Evolutionary conservation across 1,139 yeast genomes (phyloP).

Genomic region (Debaryomyces fabryi): DNA sequence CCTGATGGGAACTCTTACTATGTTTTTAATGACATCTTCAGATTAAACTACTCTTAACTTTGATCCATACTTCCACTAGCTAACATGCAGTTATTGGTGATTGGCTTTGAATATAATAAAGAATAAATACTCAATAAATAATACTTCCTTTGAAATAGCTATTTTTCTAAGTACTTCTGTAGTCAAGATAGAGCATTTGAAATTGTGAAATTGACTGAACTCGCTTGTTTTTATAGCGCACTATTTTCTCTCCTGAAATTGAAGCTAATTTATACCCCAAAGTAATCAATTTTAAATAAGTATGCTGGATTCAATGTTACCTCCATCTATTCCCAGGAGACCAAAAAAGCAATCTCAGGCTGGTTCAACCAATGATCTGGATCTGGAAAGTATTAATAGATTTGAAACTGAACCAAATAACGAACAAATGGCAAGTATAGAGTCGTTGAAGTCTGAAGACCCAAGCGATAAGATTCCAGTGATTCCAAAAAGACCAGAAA

Average conservation of each 20-base stretch:
- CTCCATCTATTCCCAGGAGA: slow-evolving; percentile 12
- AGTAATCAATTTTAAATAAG: background rate
- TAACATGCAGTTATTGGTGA: background rate
- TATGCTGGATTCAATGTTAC: slow-evolving; percentile 5
- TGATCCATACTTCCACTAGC: background rate
- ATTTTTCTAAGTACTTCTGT: background rate
- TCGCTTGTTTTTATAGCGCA: background rate
- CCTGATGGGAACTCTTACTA: slow-evolving; percentile 91
- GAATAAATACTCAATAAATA: slow-evolving; percentile 2
- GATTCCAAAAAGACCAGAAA: slow-evolving; percentile 24
- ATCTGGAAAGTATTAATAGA: background rate
- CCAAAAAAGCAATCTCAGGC: slow-evolving; percentile 7
- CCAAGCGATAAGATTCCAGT: slow-evolving; percentile 15
- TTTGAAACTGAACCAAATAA: background rate
- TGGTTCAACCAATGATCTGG: background rate
- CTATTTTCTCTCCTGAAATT: background rate
- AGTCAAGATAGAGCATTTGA: background rate
- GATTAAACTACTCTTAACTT: slow-evolving; percentile 71
- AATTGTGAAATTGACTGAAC: background rate
- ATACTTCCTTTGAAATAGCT: background rate
- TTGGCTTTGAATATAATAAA: background rate
- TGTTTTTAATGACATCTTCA: slow-evolving; percentile 95
- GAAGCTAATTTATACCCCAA: background rate
- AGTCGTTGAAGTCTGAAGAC: background rate
- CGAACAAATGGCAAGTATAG: background rate